These are phyloP conservation scores for Parietaria judaica DNA, from an alignment of 306 rosid genomes.

Conservation along the genomic window DNA sequence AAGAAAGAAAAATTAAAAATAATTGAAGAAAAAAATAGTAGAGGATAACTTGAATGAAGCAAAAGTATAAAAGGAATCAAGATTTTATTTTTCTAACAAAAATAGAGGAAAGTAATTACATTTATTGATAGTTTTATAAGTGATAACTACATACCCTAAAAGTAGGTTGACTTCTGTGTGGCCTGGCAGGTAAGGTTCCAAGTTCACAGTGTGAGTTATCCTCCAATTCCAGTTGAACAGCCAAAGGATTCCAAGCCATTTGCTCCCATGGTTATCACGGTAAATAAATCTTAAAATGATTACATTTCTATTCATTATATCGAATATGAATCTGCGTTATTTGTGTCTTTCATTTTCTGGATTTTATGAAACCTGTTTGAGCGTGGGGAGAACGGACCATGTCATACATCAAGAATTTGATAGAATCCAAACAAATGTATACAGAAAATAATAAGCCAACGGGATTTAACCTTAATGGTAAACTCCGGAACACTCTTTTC, in stretches of 20 bases:
- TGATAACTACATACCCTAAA: conserved; percentile 1
- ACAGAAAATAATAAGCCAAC: no score
- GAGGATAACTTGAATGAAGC: no score
- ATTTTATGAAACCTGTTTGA: not conserved
- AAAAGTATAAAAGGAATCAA: no score
- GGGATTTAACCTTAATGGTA: no score
- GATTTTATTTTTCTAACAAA: no score
- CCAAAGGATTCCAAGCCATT: conserved; percentile 63
- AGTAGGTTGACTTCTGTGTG: conserved; percentile 16
- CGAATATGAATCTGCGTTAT: not conserved
- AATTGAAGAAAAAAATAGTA: no score
- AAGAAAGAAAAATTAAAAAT: no score
- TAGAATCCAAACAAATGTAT: no score
- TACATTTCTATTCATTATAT: not conserved
- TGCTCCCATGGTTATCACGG: conserved; percentile 67
- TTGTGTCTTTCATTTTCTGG: not conserved
- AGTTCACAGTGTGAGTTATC: conserved; percentile 53
- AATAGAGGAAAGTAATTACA: no score
- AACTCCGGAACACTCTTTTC: no score
- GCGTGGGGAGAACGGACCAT: not conserved
- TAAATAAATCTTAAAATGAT: conserved; percentile 27
- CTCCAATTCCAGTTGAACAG: conserved; percentile 57
- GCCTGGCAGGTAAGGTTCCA: conserved; percentile 52
- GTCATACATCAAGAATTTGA: not conserved
- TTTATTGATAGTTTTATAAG: conserved; percentile 3